Percentiles rank a stretch among this genome's conserved stretches.
phyloP scores from a whole-genome alignment of 2,329 filamentous ascomycete genomes.

The Uncinocarpus reesii region DNA sequence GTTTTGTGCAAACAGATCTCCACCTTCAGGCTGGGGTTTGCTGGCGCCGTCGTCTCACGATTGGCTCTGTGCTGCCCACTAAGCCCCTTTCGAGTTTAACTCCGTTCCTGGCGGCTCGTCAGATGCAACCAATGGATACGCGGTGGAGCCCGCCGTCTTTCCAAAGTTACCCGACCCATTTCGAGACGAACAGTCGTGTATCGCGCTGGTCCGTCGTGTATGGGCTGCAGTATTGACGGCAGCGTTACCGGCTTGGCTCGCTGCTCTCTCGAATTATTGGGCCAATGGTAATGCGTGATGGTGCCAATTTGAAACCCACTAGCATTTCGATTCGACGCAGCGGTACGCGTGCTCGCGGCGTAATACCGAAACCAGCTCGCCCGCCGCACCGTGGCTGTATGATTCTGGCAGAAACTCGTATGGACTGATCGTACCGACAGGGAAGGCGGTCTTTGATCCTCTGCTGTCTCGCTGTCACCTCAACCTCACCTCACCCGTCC shows the following conservation, averaged over 20 bases:
- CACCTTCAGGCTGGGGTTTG: neutral
- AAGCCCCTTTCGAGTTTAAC: slow-evolving; percentile 11
- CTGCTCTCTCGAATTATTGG: neutral
- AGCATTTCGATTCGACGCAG: neutral
- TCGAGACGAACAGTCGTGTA: too few species aligned
- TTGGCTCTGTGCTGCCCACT: slow-evolving; percentile 3
- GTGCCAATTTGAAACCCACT: slow-evolving; percentile 5
- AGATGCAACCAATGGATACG: slow-evolving; percentile 8
- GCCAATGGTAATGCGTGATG: neutral
- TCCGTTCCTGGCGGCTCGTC: slow-evolving; percentile 11
- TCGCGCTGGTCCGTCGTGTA: neutral
- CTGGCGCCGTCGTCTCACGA: slow-evolving; percentile 3
- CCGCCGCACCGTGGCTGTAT: neutral
- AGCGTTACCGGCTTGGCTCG: neutral
- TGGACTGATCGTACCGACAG: neutral
- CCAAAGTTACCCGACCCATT: slow-evolving; percentile 8
- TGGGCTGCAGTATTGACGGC: neutral
- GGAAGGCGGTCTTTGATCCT: slow-evolving; percentile 2
- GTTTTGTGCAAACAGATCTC: neutral
- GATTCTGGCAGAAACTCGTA: neutral
- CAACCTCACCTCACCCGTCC: slow-evolving; percentile 2
- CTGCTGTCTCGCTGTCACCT: neutral
- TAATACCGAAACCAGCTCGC: neutral
- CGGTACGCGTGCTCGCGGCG: neutral
- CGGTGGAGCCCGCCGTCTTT: slow-evolving; percentile 2